Evolutionary conservation across 2,329 filamentous ascomycete genomes (phyloP).

Genomic region (Colletotrichum tofieldiae): DNA sequence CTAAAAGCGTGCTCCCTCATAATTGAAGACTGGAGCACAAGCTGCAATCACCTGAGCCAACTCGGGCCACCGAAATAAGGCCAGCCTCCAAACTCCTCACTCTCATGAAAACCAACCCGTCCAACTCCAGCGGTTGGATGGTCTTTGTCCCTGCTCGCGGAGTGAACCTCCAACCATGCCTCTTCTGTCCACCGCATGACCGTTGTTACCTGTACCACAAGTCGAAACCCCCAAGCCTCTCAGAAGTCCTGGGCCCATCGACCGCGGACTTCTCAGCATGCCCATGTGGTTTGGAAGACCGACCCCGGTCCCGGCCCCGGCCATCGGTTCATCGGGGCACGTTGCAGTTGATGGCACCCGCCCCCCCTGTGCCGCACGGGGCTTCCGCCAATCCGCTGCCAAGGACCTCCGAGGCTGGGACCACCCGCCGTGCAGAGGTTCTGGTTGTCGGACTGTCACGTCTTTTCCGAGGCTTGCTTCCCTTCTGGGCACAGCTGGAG

Average conservation of each 20-base stretch:
- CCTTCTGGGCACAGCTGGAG: constrained; percentile 31
- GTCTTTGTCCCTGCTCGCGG: constrained; percentile 13
- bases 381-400: constrained; percentile 16
- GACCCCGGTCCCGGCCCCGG: not conserved
- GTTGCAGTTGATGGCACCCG: constrained; percentile 36
- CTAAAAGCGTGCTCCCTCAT: not conserved
- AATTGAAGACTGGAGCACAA: not conserved
- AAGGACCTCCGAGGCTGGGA: constrained; percentile 18
- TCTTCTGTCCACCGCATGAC: constrained; percentile 14
- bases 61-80: not conserved
- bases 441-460: constrained; percentile 14
- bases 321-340: constrained; percentile 25
- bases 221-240: constrained; percentile 10
- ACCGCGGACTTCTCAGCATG: constrained; percentile 34
- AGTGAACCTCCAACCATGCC: constrained; percentile 4
- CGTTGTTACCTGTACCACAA: not conserved
- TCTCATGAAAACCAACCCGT: constrained; percentile 37
- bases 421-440: constrained; percentile 13
- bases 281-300: not conserved
- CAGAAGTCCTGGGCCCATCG: constrained; percentile 31
- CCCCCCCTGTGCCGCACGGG: not conserved
- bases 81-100: not conserved
- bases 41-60: not conserved
- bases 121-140: constrained; percentile 35
- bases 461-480: constrained; percentile 37